phyloP scores from a whole-genome alignment of 148 eudicot species.

The Rhododendron kiyosumense region DNA sequence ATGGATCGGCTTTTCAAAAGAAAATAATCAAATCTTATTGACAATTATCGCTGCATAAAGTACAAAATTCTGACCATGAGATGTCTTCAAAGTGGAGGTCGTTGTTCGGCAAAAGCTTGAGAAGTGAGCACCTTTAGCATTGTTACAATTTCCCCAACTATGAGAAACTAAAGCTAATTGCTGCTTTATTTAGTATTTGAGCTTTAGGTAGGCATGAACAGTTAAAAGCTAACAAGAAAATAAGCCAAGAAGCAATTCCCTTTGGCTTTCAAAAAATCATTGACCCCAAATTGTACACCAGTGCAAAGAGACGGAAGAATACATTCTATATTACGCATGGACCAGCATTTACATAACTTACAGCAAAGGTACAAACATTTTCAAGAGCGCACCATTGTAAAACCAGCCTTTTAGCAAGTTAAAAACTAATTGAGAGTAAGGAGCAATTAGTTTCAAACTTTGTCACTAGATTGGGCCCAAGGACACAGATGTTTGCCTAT shows the following conservation, averaged over 20 bases:
- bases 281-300: not conserved
- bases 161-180: not conserved
- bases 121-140: not conserved
- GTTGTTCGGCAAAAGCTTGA: not conserved
- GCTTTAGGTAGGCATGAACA: not conserved
- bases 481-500: not conserved
- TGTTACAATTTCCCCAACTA: not conserved
- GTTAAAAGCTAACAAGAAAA: not conserved
- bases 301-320: not conserved
- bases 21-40: not conserved
- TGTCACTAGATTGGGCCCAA: not conserved
- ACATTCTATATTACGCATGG: not conserved
- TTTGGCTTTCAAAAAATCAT: not conserved
- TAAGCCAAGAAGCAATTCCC: not conserved
- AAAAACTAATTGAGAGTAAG: not conserved
- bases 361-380: not conserved
- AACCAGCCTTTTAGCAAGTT: not conserved
- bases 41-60: not conserved
- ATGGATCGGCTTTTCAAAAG: not conserved
- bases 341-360: not conserved
- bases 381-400: not conserved
- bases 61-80: not conserved
- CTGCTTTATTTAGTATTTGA: not conserved
- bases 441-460: not conserved
- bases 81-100: not conserved